These are phyloP conservation scores for Oropetium thomaeum DNA, from an alignment of 176 grass and related monocot species.

Conservation along the genomic window DNA sequence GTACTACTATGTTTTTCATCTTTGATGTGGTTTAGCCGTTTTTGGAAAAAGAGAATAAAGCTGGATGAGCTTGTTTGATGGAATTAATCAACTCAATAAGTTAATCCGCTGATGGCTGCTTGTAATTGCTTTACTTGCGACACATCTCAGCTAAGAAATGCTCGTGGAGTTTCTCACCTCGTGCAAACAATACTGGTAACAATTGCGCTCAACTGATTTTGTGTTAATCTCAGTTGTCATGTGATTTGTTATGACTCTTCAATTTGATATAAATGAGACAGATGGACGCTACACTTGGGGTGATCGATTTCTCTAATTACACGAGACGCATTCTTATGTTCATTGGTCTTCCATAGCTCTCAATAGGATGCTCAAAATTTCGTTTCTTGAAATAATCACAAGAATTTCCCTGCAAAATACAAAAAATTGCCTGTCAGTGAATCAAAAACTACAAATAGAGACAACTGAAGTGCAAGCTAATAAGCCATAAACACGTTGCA, in stretches of 20 bases:
- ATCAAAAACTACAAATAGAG: background rate
- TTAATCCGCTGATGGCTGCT: background rate
- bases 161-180: background rate
- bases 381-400: background rate
- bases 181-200: background rate
- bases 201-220: background rate
- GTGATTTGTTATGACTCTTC: background rate
- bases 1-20: conserved; percentile 32
- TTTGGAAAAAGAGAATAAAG: conserved; percentile 39
- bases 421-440: background rate
- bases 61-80: conserved; percentile 4
- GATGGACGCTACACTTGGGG: background rate
- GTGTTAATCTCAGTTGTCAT: background rate
- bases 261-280: background rate
- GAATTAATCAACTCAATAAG: background rate
- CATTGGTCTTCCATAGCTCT: background rate
- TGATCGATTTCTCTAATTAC: background rate
- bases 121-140: background rate
- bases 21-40: conserved; percentile 31
- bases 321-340: background rate
- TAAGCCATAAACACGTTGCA: background rate
- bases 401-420: conserved; percentile 8
- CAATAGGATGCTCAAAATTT: background rate
- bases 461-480: background rate
- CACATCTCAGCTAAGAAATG: background rate